Conservation (phyloP, 805 yeast species). For the Candida bentonensis region DNA sequence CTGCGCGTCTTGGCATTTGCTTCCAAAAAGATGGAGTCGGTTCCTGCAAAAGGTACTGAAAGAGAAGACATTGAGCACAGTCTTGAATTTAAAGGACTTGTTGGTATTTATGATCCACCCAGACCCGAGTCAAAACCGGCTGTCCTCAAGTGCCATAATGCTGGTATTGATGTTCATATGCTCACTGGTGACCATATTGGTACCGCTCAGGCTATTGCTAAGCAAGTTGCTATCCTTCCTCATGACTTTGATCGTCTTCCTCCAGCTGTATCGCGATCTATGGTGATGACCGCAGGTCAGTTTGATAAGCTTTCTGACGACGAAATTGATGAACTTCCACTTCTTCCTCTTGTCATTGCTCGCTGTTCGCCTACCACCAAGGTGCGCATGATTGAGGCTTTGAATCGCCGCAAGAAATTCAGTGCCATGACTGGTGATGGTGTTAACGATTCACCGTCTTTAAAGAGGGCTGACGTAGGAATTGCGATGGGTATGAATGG, state of each 20-base stretch:
- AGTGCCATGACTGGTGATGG: constrained; percentile 82
- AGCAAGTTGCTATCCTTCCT: constrained; percentile 67
- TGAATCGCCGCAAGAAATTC: constrained; percentile 45
- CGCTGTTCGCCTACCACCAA: constrained; percentile 75
- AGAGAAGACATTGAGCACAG: constrained; percentile 37
- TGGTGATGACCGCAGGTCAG: constrained; percentile 66
- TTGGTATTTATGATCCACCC: constrained; percentile 75
- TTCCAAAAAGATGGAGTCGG: constrained; percentile 21
- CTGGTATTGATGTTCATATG: constrained; percentile 72
- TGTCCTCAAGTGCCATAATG: constrained; percentile 52
- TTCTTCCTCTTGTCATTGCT: constrained; percentile 64
- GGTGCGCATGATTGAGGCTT: constrained; percentile 69
- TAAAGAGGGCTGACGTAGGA: constrained; percentile 68
- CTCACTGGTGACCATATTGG: constrained; percentile 72
- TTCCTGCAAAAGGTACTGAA: constrained; percentile 2
- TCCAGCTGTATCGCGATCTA: constrained; percentile 36
- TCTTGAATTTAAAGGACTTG: constrained; percentile 48
- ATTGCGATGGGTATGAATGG: constrained; percentile 77
- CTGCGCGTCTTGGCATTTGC: constrained; percentile 66
- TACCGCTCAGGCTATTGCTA: constrained; percentile 68
- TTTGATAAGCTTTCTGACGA: constrained; percentile 51
- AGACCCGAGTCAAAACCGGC: constrained; percentile 52
- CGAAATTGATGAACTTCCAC: constrained; percentile 47
- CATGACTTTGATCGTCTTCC: constrained; percentile 42
- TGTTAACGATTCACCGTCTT: constrained; percentile 67